These are phyloP conservation scores for Pseudopyricularia javanii DNA, from an alignment of 2,329 filamentous ascomycete genomes.

Conservation along the genomic window DNA sequence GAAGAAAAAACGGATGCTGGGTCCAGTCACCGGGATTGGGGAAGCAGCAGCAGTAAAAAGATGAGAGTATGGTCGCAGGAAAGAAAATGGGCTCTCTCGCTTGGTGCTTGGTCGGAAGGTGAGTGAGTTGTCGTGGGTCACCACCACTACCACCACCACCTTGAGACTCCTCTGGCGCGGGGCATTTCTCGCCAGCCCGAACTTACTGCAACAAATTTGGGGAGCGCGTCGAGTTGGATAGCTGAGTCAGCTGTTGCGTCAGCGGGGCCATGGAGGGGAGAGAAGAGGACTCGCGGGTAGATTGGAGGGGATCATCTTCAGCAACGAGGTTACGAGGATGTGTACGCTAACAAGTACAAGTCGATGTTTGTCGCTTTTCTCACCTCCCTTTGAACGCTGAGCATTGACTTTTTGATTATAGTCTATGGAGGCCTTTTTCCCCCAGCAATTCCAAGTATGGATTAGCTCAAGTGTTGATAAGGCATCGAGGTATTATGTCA, in stretches of 20 bases:
- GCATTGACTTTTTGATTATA: conserved; percentile 25
- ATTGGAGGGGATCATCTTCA: too few relatives aligned
- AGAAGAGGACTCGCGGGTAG: too few relatives aligned
- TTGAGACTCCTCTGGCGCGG: background rate
- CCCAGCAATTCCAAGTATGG: too few relatives aligned
- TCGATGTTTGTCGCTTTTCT: conserved; percentile 1
- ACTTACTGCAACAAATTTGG: background rate
- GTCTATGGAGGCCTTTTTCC: conserved; percentile 42
- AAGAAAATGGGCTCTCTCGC: background rate
- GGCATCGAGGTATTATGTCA: too few relatives aligned
- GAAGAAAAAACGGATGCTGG: background rate
- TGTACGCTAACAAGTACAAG: conserved; percentile 4
- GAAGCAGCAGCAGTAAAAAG: too few relatives aligned
- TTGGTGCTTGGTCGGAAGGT: background rate
- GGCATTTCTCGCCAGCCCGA: background rate
- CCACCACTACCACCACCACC: background rate
- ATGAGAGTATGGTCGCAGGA: background rate
- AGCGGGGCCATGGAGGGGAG: background rate
- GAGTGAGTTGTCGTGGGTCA: background rate
- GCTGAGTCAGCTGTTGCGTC: background rate
- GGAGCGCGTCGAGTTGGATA: background rate
- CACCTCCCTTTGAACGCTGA: background rate
- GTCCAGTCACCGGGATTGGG: background rate
- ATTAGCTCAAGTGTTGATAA: too few relatives aligned
- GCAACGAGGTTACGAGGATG: too few relatives aligned